phyloP scores from a whole-genome alignment of 257 asterid species.

The Galeopsis tetrahit region DNA sequence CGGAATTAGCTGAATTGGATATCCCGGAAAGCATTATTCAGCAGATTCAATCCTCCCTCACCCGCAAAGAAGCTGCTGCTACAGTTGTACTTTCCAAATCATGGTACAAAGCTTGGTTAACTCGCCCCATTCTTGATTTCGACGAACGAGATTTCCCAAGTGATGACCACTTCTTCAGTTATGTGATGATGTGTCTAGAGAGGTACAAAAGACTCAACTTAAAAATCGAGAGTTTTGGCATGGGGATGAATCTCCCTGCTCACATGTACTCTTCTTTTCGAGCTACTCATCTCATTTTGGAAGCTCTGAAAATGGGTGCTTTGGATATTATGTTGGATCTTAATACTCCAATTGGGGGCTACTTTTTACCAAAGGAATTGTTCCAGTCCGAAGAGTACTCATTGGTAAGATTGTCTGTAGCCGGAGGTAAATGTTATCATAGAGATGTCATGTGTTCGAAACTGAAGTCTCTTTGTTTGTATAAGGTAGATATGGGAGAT shows the following conservation, averaged over 20 bases:
- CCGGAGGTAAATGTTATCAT: too few relatives aligned
- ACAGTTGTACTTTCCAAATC: slow-evolving; percentile 35
- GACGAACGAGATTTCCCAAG: slow-evolving; percentile 14
- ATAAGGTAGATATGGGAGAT: too few relatives aligned
- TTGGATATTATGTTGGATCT: background rate
- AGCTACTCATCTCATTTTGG: slow-evolving; percentile 26
- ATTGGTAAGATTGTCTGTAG: too few relatives aligned
- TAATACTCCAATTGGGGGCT: background rate
- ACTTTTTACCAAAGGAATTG: slow-evolving; percentile 21
- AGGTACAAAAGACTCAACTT: slow-evolving; percentile 25
- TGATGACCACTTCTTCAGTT: slow-evolving; percentile 5
- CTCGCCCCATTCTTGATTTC: slow-evolving; percentile 18
- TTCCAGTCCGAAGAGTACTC: background rate
- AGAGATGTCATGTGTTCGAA: too few relatives aligned
- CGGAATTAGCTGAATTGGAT: background rate
- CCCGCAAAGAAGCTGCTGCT: slow-evolving; percentile 33
- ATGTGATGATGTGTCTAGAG: slow-evolving; percentile 5
- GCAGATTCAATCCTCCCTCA: slow-evolving; percentile 30
- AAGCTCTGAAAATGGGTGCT: slow-evolving; percentile 29
- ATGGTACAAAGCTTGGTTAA: slow-evolving; percentile 40
- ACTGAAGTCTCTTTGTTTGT: too few relatives aligned
- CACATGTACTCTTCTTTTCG: background rate
- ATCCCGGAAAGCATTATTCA: slow-evolving; percentile 34
- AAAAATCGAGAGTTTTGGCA: slow-evolving; percentile 19
- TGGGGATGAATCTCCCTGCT: background rate